Conservation (phyloP, 352 stramenopile genomes). For the Globisporangium spiculum region DNA sequence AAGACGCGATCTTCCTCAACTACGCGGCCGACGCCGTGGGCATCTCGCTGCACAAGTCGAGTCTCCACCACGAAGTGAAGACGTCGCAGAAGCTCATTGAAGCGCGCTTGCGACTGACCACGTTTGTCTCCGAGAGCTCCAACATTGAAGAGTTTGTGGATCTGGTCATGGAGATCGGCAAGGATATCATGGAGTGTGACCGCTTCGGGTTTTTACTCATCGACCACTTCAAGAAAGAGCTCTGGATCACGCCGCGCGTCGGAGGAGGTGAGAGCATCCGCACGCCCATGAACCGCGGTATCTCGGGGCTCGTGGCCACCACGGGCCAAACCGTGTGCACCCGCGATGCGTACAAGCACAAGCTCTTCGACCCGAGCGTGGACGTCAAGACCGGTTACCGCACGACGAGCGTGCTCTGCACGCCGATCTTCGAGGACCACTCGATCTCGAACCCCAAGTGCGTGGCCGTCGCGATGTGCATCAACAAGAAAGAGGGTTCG, state of each 20-base stretch:
- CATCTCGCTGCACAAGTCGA: constrained; percentile 68
- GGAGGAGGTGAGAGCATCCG: constrained; percentile 46
- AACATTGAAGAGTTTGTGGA: constrained; percentile 67
- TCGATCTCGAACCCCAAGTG: constrained; percentile 42
- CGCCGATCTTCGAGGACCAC: constrained; percentile 75
- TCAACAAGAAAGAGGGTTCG: constrained; percentile 85
- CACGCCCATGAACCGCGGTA: constrained; percentile 63
- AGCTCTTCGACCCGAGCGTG: constrained; percentile 62
- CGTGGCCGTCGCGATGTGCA: constrained; percentile 80
- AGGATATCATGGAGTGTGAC: constrained; percentile 73
- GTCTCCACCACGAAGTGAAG: constrained; percentile 61
- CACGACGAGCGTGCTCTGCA: constrained; percentile 69
- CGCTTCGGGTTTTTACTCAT: constrained; percentile 69
- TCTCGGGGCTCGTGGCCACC: constrained; percentile 64
- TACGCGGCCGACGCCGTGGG: constrained; percentile 67
- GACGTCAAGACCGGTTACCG: constrained; percentile 74
- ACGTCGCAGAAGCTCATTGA: constrained; percentile 75
- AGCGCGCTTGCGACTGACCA: constrained; percentile 55
- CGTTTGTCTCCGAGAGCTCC: constrained; percentile 55
- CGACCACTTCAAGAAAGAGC: constrained; percentile 74
- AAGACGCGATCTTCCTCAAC: constrained; percentile 71
- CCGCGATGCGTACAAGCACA: constrained; percentile 70
- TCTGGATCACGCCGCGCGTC: constrained; percentile 66
- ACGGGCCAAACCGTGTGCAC: constrained; percentile 56
- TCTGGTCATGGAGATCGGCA: constrained; percentile 69